These are phyloP conservation scores for Trichoderma gamsii DNA, from an alignment of 495 filamentous ascomycete genomes.

Conservation along the genomic window DNA sequence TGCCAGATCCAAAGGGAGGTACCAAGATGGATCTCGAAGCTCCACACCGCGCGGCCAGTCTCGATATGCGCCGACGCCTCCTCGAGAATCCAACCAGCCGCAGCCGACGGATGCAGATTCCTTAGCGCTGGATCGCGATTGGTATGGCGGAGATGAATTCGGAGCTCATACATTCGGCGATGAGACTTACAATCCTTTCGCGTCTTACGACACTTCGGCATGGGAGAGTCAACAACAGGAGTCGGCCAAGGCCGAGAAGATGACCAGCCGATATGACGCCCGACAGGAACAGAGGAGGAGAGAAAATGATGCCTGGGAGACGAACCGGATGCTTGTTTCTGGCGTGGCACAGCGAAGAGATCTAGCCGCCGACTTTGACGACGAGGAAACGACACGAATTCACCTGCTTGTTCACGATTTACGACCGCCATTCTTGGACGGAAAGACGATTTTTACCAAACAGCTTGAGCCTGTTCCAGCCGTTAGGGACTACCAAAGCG, in stretches of 20 bases:
- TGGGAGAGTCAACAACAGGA: conserved; percentile 65
- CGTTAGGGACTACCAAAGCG: conserved; percentile 88
- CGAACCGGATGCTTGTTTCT: conserved; percentile 95
- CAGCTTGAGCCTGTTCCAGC: conserved; percentile 94
- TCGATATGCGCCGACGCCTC: conserved; percentile 43
- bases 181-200: conserved; percentile 57
- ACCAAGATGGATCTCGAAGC: conserved; percentile 30
- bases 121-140: conserved; percentile 76
- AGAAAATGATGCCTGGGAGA: conserved; percentile 96
- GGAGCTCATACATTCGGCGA: conserved; percentile 51
- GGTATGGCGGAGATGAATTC: conserved; percentile 76
- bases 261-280: conserved; percentile 58
- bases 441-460: conserved; percentile 91
- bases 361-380: conserved; percentile 71
- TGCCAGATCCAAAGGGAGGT: conserved; percentile 32
- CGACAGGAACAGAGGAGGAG: conserved; percentile 77
- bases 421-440: conserved; percentile 92
- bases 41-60: conserved; percentile 46
- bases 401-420: conserved; percentile 93
- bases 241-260: conserved; percentile 64
- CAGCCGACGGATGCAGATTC: conserved; percentile 44
- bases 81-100: conserved; percentile 48
- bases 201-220: conserved; percentile 57
- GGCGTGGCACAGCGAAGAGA: conserved; percentile 88
- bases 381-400: conserved; percentile 83